phyloP scores from a whole-genome alignment of 2,329 filamentous ascomycete species.

The Fusarium napiforme region DNA sequence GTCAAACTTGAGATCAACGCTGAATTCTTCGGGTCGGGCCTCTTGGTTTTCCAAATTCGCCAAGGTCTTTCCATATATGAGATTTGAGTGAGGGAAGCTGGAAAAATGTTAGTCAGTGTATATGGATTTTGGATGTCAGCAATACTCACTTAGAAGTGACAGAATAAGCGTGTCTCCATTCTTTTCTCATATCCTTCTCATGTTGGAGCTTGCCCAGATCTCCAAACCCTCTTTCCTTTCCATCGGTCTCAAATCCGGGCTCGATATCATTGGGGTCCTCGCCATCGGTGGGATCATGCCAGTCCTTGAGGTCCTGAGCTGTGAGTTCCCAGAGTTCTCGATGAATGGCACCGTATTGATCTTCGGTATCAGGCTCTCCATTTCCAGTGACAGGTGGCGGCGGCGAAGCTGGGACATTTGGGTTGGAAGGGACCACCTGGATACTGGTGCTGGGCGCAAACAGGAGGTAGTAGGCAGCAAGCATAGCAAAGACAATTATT shows the following conservation, averaged over 20 bases:
- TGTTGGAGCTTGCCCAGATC: slow-evolving; percentile 50
- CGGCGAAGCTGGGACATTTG: slow-evolving; percentile 8
- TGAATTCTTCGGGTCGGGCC: slow-evolving; percentile 48
- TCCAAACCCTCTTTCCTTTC: slow-evolving; percentile 48
- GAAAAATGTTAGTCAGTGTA: slow-evolving; percentile 46
- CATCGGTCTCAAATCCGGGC: slow-evolving; percentile 52
- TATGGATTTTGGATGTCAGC: slow-evolving; percentile 2
- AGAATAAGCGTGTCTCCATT: slow-evolving; percentile 55
- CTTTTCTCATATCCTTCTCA: slow-evolving; percentile 57
- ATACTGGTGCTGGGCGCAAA: slow-evolving; percentile 50
- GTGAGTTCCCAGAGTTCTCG: slow-evolving; percentile 50
- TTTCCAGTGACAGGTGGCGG: not conserved
- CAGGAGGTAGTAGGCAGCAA: slow-evolving; percentile 58
- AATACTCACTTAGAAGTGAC: slow-evolving; percentile 54
- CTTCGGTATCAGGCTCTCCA: slow-evolving; percentile 12
- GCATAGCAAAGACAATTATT: slow-evolving; percentile 52
- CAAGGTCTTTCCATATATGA: slow-evolving; percentile 68
- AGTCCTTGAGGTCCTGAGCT: slow-evolving; percentile 50
- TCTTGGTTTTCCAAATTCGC: slow-evolving; percentile 57
- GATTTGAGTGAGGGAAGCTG: slow-evolving; percentile 56
- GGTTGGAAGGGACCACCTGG: slow-evolving; percentile 48
- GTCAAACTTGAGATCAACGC: slow-evolving; percentile 47
- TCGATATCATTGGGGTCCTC: slow-evolving; percentile 51
- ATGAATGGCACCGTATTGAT: slow-evolving; percentile 20
- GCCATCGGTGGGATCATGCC: slow-evolving; percentile 50